These are phyloP conservation scores for Bonia amplexicaulis DNA, from an alignment of 176 grass and related monocot genomes.

Conservation along the genomic window DNA sequence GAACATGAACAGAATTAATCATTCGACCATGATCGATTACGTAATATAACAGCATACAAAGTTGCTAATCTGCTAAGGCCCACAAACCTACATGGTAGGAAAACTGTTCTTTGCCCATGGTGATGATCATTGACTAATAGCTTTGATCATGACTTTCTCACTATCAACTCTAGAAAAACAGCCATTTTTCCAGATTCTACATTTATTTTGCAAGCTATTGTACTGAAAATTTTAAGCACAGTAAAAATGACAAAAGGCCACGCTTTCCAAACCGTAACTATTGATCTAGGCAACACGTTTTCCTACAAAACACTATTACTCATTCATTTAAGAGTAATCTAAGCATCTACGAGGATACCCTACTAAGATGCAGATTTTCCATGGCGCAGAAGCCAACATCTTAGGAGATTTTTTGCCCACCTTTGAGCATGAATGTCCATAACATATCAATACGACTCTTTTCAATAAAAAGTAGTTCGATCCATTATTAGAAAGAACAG, in stretches of 20 bases:
- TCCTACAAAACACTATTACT: not conserved
- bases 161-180: not conserved
- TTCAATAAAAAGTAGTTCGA: not conserved
- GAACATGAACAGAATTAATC: not conserved
- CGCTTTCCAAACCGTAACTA: not conserved
- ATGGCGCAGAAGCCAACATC: not conserved
- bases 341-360: not conserved
- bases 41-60: not conserved
- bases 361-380: not conserved
- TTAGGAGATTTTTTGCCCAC: not conserved
- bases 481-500: not conserved
- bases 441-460: conserved; percentile 12
- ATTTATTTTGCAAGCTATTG: not conserved
- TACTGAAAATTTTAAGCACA: not conserved
- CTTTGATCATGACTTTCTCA: not conserved
- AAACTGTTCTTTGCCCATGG: not conserved
- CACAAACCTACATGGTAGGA: not conserved
- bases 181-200: not conserved
- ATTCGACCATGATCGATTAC: not conserved
- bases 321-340: not conserved
- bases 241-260: conserved; percentile 4
- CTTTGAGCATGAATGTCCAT: not conserved
- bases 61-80: not conserved
- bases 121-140: not conserved
- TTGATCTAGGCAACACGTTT: not conserved